Conservation (phyloP, 129 eudicot genomes). For the Centaurea solstitialis region DNA sequence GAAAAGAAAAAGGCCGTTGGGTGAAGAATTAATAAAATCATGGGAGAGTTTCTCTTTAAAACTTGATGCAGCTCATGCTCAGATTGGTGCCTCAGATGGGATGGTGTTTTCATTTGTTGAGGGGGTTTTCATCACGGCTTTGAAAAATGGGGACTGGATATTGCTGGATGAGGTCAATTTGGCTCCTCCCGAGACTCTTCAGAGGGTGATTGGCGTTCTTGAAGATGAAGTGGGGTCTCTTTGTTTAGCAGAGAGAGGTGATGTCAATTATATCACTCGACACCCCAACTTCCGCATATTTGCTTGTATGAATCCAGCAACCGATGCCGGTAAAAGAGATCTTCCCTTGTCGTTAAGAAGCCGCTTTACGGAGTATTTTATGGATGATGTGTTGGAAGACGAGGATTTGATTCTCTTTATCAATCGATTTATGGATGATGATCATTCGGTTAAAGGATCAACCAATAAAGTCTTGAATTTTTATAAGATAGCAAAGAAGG, state of each 20-base stretch:
- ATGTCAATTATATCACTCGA: conserved; percentile 62
- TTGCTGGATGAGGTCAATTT: conserved; percentile 93
- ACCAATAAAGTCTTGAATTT: conserved; percentile 55
- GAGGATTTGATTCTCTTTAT: conserved; percentile 73
- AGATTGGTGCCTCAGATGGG: conserved; percentile 66
- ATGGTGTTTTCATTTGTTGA: conserved; percentile 95
- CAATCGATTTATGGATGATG: conserved; percentile 52
- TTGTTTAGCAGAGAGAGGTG: conserved; percentile 95
- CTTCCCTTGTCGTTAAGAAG: conserved; percentile 68
- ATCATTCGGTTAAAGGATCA: conserved; percentile 37
- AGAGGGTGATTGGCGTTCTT: conserved; percentile 90
- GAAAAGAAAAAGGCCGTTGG: conserved; percentile 71
- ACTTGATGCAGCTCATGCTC: conserved; percentile 63
- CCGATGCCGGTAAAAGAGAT: conserved; percentile 98
- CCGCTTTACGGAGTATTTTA: conserved; percentile 86
- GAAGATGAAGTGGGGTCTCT: conserved; percentile 89
- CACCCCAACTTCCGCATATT: conserved; percentile 78
- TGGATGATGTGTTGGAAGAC: conserved; percentile 90
- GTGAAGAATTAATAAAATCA: conserved; percentile 40
- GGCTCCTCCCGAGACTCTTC: conserved; percentile 97
- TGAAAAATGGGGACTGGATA: conserved; percentile 93
- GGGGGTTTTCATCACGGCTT: conserved; percentile 90
- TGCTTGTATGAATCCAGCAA: conserved; percentile 99
- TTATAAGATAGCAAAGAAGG: conserved; percentile 76
- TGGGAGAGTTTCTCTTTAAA: conserved; percentile 66